Evolutionary conservation across 2,329 filamentous ascomycete species (phyloP), one percentile per base, ranked within the genome.

Genomic region (Helicocarpus griseus): DNA sequence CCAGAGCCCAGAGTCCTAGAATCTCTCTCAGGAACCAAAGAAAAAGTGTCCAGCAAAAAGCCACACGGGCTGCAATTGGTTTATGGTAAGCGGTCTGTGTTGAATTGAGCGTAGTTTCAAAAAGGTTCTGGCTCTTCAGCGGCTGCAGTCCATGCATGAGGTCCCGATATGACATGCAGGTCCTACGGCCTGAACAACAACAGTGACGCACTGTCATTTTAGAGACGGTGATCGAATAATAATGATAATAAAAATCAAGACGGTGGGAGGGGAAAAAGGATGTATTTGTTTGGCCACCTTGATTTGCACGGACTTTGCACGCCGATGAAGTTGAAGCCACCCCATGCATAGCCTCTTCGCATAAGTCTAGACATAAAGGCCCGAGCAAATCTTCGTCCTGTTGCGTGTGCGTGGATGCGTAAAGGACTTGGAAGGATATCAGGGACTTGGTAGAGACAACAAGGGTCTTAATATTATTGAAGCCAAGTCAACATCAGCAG

Each of bases 111-210:
- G 5, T 22, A 47, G 44, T 36, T 24, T 24, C 44, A 47, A 31
- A n/a, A 3, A n/a, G 19, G 31, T 36, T 47, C 44, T 47, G 44
- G 44, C 17, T 47, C 44, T 47, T 47, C 33, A 40, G 47, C 66
- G 66, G 35, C 63, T 63, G 45, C 56, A 24, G 31, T 65, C 52
- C 58, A 63, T 26, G 55, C 67, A 31, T 63, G 65, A 29, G 57
- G 62, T 31, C 57, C 61, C 11, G 44, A 47, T 67, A 67, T 55
- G 62, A 57, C 44, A 65, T 49, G 47, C 47, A 49, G 47, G 47
- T 49, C 47, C 47, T 49, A 49, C 35, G 22, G 47, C 47, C 47
- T 40, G 33, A 49, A 44, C 41, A 22, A 17, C 28, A 36, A 47
- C 13, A 46, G 17, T 11, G 29, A 47, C 29, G 44, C 44, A 47